Conservation (phyloP, 2,329 filamentous ascomycete species). For the Epichloe sibirici region DNA sequence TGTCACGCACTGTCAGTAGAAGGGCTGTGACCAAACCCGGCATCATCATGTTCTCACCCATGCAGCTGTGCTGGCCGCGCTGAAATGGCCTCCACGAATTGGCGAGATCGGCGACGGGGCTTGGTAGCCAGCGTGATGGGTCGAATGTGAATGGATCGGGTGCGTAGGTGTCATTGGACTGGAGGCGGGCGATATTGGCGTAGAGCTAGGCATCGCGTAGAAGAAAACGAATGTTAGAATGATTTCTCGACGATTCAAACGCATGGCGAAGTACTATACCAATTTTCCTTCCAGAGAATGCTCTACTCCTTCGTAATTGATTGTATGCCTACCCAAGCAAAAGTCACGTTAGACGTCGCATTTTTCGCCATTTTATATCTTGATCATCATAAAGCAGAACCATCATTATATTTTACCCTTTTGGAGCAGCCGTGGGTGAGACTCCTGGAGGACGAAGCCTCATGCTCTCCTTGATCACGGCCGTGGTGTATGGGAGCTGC, state of each 20-base stretch:
- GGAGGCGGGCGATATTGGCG: background rate
- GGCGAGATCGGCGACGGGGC: background rate
- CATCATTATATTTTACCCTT: background rate
- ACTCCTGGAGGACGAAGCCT: background rate
- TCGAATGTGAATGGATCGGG: background rate
- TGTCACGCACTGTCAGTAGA: background rate
- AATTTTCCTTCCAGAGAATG: background rate
- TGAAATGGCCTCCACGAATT: background rate
- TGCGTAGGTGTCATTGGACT: background rate
- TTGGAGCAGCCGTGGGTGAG: background rate
- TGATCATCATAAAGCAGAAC: background rate
- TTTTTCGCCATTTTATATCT: background rate
- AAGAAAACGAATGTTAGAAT: background rate
- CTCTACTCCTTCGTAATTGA: background rate
- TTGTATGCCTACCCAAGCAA: background rate
- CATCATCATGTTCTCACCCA: constrained; percentile 5
- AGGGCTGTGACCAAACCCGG: background rate
- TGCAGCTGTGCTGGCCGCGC: constrained; percentile 2
- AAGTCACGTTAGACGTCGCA: background rate
- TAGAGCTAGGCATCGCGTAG: background rate
- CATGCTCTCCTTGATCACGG: constrained; percentile 3
- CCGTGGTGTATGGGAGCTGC: constrained; percentile 2
- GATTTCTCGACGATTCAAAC: background rate
- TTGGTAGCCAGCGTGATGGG: constrained; percentile 1
- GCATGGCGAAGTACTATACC: background rate